A percentile compares a stretch with the other conserved stretches of the same genome.
phyloP scores from a whole-genome alignment of 1,284 basidiomycete species.

The Chondrostereum purpureum region DNA sequence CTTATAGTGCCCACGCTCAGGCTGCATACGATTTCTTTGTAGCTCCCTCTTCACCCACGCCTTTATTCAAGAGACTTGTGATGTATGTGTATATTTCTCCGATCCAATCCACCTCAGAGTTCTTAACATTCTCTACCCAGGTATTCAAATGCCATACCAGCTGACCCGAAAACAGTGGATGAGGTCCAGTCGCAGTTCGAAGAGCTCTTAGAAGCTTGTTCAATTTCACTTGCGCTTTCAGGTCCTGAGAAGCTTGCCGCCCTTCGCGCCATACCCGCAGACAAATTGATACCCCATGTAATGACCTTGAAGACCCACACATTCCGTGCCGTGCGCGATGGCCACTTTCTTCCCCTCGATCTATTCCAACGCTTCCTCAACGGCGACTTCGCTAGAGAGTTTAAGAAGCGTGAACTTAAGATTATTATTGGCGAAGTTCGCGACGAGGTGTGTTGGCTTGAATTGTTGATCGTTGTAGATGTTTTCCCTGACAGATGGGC shows the following conservation, averaged over 20 bases:
- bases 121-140: slow-evolving; percentile 1
- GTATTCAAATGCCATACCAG: slow-evolving; percentile 14
- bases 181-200: slow-evolving; percentile 14
- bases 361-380: slow-evolving; percentile 10
- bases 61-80: slow-evolving; percentile 8
- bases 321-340: slow-evolving; percentile 12
- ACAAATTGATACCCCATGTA: slow-evolving; percentile 9
- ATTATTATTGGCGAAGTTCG: slow-evolving; percentile 12
- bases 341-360: slow-evolving; percentile 11
- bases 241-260: slow-evolving; percentile 11
- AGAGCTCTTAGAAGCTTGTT: slow-evolving; percentile 9
- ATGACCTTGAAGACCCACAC: slow-evolving; percentile 12
- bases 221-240: slow-evolving; percentile 7
- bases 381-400: slow-evolving; percentile 12
- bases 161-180: slow-evolving; percentile 11
- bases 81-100: slow-evolving; percentile 7
- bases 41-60: not conserved
- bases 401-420: slow-evolving; percentile 9
- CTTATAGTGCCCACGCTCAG: not conserved
- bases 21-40: not conserved
- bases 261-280: slow-evolving; percentile 10
- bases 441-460: slow-evolving; percentile 10
- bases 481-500: not conserved
- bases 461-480: not conserved
- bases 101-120: not conserved